Conservation (phyloP, 345 rosid genomes). For the Melastoma malabathricum region DNA sequence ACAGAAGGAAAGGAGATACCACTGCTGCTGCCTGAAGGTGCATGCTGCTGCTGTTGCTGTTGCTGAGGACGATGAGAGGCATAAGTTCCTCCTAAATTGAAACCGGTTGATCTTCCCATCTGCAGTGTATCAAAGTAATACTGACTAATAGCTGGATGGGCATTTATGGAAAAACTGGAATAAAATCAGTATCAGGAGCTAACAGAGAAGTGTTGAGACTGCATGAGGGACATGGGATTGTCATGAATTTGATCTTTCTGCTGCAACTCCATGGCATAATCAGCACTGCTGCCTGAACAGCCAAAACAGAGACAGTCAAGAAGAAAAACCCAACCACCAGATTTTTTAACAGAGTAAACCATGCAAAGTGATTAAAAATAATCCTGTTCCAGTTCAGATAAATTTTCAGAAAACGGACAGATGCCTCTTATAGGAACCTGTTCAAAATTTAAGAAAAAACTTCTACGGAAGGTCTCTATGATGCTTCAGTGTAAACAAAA, state of each 20-base stretch:
- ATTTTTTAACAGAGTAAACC: too few relatives aligned
- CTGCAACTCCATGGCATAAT: conserved; percentile 81
- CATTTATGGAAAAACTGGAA: background rate
- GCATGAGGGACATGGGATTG: conserved; percentile 90
- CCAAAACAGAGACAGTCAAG: background rate
- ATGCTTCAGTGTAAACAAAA: too few relatives aligned
- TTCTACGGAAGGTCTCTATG: too few relatives aligned
- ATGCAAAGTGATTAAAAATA: too few relatives aligned
- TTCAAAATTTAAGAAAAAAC: too few relatives aligned
- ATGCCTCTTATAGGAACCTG: too few relatives aligned
- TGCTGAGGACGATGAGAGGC: conserved; percentile 90
- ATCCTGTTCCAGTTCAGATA: too few relatives aligned
- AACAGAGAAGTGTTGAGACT: conserved; percentile 93
- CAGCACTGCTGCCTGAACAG: conserved; percentile 86
- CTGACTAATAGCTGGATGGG: too few relatives aligned
- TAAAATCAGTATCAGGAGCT: conserved; percentile 18
- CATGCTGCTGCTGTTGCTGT: conserved; percentile 75
- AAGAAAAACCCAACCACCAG: too few relatives aligned
- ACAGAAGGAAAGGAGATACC: conserved; percentile 46
- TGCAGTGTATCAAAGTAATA: conserved; percentile 11
- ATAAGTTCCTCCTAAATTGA: conserved; percentile 69
- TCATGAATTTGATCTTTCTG: conserved; percentile 96
- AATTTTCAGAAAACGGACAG: too few relatives aligned
- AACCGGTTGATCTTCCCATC: conserved; percentile 91
- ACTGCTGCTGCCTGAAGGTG: conserved; percentile 64